These are phyloP conservation scores for Morella rubra DNA, from an alignment of 306 rosid genomes.

Conservation along the genomic window DNA sequence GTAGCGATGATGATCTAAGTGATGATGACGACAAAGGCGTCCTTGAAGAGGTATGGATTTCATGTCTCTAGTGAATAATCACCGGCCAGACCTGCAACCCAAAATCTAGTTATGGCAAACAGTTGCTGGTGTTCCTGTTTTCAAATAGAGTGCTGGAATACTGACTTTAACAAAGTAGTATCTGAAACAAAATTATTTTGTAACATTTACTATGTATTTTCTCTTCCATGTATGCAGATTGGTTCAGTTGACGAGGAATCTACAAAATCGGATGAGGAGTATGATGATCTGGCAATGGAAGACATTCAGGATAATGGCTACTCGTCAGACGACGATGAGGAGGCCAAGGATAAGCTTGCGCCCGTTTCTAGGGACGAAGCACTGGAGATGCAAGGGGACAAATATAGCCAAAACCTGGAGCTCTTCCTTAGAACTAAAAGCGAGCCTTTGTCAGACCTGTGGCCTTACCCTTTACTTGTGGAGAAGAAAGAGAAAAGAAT, in stretches of 20 bases:
- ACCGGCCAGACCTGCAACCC: background rate
- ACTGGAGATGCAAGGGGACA: slow-evolving; percentile 34
- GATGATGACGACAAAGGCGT: slow-evolving; percentile 53
- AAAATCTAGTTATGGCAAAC: background rate
- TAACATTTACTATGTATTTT: background rate
- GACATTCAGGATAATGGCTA: slow-evolving; percentile 56
- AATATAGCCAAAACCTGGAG: slow-evolving; percentile 50
- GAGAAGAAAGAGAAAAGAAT: slow-evolving; percentile 50
- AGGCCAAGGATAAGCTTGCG: slow-evolving; percentile 31
- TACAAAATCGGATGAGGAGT: slow-evolving; percentile 91
- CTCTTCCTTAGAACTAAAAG: slow-evolving; percentile 54
- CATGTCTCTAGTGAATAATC: background rate
- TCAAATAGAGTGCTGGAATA: background rate
- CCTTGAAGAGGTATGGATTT: slow-evolving; percentile 68
- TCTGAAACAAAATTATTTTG: too few species aligned
- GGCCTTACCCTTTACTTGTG: slow-evolving; percentile 44
- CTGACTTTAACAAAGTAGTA: background rate
- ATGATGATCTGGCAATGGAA: slow-evolving; percentile 88
- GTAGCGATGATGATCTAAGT: slow-evolving; percentile 84
- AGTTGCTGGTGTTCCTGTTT: too few species aligned
- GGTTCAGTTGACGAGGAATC: slow-evolving; percentile 98
- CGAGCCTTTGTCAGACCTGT: slow-evolving; percentile 47
- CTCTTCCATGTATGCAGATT: slow-evolving; percentile 41
- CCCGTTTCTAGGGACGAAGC: slow-evolving; percentile 29
- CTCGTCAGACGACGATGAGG: slow-evolving; percentile 56